Evolutionary conservation across 2,329 filamentous ascomycete species (phyloP).

Genomic region (Colletotrichum lindemuthianum): DNA sequence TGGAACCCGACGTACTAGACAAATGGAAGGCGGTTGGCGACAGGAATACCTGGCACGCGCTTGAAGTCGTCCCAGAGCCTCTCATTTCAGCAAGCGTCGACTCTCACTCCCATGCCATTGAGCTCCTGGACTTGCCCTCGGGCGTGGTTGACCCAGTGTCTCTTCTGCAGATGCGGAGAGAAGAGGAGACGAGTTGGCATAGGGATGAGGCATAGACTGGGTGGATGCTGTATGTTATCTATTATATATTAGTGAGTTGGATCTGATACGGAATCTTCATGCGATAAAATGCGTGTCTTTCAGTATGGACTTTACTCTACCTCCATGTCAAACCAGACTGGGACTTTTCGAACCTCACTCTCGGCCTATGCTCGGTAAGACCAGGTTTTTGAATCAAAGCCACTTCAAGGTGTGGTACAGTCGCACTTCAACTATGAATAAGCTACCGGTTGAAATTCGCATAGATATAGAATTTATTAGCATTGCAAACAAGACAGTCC

Average conservation of each 20-base stretch:
- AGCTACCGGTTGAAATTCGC: no score
- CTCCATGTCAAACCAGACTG: no score
- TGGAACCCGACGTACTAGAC: background rate
- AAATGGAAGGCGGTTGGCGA: background rate
- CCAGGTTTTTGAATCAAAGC: no score
- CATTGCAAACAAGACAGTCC: slow-evolving; percentile 53
- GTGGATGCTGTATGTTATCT: no score
- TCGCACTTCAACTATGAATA: no score
- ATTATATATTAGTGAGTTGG: no score
- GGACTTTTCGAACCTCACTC: slow-evolving; percentile 55
- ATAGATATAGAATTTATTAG: slow-evolving; percentile 40
- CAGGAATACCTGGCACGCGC: background rate
- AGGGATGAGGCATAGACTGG: background rate
- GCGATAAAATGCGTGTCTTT: no score
- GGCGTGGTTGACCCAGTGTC: slow-evolving; percentile 5
- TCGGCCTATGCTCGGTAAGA: slow-evolving; percentile 39
- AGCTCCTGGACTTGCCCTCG: slow-evolving; percentile 3
- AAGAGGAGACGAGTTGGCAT: background rate
- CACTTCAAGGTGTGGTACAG: no score
- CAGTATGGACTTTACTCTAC: no score
- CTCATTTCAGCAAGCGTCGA: background rate
- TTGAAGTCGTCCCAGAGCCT: background rate
- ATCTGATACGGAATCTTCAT: no score
- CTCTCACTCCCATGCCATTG: slow-evolving; percentile 12
- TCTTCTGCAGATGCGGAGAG: slow-evolving; percentile 6